Percentiles rank a stretch among this genome's conserved stretches.
Conservation (phyloP, 352 stramenopile species). For the Thalassiosira oceanica region DNA sequence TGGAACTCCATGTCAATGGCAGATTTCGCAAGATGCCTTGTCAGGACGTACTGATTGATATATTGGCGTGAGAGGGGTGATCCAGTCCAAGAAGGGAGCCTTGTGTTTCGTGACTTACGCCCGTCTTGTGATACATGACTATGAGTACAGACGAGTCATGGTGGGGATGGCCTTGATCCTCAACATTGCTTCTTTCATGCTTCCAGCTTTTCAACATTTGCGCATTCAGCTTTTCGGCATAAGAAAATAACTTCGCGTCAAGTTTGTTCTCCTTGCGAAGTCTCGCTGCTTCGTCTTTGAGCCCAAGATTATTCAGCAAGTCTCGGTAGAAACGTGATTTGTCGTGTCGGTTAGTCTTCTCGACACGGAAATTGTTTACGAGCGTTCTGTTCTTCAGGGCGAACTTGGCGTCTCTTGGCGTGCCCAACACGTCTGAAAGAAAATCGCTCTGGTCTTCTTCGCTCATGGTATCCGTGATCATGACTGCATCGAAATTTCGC, state of each 20-base stretch:
- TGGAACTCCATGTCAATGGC: constrained; percentile 10
- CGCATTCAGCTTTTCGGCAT: constrained; percentile 14
- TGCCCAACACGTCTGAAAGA: constrained; percentile 30
- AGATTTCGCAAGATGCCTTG: constrained; percentile 12
- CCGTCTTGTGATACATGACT: constrained; percentile 36
- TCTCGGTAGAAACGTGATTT: constrained; percentile 44
- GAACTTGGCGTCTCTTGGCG: constrained; percentile 37
- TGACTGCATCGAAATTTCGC: constrained; percentile 28
- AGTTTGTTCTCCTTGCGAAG: constrained; percentile 15
- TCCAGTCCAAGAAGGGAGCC: no score
- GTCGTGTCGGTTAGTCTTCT: constrained; percentile 24
- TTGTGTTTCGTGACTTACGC: no score
- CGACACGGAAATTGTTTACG: constrained; percentile 12
- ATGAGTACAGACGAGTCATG: constrained; percentile 20
- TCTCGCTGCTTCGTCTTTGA: not conserved
- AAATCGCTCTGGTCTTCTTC: constrained; percentile 24
- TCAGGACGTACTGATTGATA: constrained; percentile 35
- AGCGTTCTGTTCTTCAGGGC: constrained; percentile 12
- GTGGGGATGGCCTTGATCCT: not conserved
- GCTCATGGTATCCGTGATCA: constrained; percentile 29
- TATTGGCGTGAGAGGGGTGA: no score
- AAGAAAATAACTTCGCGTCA: constrained; percentile 20
- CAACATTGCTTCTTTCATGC: not conserved
- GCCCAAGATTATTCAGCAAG: constrained; percentile 11
- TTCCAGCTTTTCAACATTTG: constrained; percentile 16